A percentile compares a stretch with the other conserved stretches of the same genome.
Evolutionary conservation across 1,284 basidiomycete species (phyloP).

Genomic region (Paramarasmius palmivorus): DNA sequence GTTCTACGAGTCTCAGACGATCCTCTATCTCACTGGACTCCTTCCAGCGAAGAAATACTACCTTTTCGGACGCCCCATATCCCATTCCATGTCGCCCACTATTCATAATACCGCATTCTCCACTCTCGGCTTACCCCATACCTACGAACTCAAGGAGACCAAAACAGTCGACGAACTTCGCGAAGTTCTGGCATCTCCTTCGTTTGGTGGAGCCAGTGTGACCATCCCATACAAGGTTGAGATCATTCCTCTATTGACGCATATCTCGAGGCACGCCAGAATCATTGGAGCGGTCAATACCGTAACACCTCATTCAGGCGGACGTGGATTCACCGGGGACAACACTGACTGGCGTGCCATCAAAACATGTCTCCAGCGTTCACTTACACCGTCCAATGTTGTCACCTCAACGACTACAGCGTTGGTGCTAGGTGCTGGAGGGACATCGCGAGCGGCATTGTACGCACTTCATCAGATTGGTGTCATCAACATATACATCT

Average conservation of each 20-base stretch:
- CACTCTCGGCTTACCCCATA: conserved; percentile 80
- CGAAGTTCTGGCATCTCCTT: conserved; percentile 58
- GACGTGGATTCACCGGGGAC: conserved; percentile 66
- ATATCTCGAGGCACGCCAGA: conserved; percentile 75
- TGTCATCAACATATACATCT: conserved; percentile 74
- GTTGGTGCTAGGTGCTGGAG: conserved; percentile 90
- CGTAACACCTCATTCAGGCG: conserved; percentile 50
- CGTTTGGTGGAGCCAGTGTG: conserved; percentile 94
- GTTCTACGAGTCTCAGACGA: conserved; percentile 82
- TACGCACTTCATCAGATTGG: conserved; percentile 81
- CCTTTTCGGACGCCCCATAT: conserved; percentile 88
- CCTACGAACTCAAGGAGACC: conserved; percentile 79
- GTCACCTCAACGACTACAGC: conserved; percentile 39
- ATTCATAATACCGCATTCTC: conserved; percentile 91
- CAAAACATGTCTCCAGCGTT: conserved; percentile 42
- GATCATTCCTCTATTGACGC: conserved; percentile 78
- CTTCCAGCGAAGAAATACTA: conserved; percentile 74
- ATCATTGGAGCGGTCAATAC: conserved; percentile 93
- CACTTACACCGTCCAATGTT: conserved; percentile 24
- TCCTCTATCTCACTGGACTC: conserved; percentile 79
- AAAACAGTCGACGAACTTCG: conserved; percentile 65
- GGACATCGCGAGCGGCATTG: conserved; percentile 89
- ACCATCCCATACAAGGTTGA: conserved; percentile 94
- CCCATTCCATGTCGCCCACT: conserved; percentile 87
- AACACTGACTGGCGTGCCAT: conserved; percentile 96